Evolutionary conservation across 768 basidiomycete genomes (phyloP), one percentile per base, ranked within the genome.

Genomic region (Chalciporus chontae): DNA sequence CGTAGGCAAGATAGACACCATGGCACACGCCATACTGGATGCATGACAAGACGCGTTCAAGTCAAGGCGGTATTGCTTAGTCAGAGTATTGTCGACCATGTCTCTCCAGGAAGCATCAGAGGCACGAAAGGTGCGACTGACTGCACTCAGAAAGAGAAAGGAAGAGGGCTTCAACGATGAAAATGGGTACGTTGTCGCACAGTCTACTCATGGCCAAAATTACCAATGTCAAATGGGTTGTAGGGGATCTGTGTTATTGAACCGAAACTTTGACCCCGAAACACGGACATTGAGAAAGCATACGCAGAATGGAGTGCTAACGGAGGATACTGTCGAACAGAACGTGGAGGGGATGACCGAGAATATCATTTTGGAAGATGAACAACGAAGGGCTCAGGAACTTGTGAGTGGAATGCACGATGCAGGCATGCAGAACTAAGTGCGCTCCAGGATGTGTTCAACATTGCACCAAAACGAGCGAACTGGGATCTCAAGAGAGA

Each of bases 401-500:
- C 74, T 98, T 64, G 94, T 94, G 65, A 53, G 84, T 64, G n/a
- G 71, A 3, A 19, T 39, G 42, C 47, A 34, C 23, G 32, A 26
- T 34, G 14, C 37, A n/a, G 23, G 10, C 6, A 31, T 38, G 50
- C 48, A 50, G 36, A 31, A 39, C 65, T 65, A 48, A 67, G 42
- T 26, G 19, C 42, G 29, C 40, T 46, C 53, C 43, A 95, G 94
- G 91, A 95, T 65, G 76, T 96, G 40, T 90, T 96, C 66, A 98
- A 96, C 64, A 98, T 99, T 58, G 94, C 94, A 19, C 96, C 96
- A 4, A 97, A 94, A 77, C 80, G 94, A 41, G 85, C 91, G 9
- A 98, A 95, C 69, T 95, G 93, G 94, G 93, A 95, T 66, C 74
- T 96, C 60, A 94, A 94, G 68, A 82, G 93, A 50, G 93, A 97